Conservation (phyloP, 2,329 filamentous ascomycete genomes). For the Bipolaris oryzae region DNA sequence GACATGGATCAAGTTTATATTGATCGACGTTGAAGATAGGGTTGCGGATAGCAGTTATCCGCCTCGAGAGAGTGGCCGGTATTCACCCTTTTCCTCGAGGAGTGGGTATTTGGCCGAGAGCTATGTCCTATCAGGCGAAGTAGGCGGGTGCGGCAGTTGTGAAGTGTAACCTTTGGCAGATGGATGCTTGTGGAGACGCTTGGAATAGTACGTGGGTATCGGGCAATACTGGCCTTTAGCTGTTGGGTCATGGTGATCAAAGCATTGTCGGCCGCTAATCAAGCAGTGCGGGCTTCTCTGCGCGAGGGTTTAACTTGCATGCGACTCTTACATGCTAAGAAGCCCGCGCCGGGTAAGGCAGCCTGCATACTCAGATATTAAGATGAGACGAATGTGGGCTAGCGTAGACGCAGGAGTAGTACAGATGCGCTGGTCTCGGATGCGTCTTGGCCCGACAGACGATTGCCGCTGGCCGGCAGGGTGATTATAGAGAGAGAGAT, state of each 20-base stretch:
- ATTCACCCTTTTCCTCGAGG: constrained; percentile 7
- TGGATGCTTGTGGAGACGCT: constrained; percentile 10
- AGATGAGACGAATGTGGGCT: neutral
- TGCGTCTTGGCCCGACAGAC: constrained; percentile 4
- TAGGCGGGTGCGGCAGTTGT: constrained; percentile 6
- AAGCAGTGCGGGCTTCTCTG: constrained; percentile 4
- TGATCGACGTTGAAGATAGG: neutral
- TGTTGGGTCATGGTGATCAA: constrained; percentile 1
- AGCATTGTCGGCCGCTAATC: constrained; percentile 3
- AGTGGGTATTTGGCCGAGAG: constrained; percentile 5
- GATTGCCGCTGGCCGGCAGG: constrained; percentile 1
- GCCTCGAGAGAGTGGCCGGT: constrained; percentile 4
- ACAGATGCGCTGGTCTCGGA: constrained; percentile 6
- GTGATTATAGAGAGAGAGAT: neutral
- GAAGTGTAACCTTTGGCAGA: neutral
- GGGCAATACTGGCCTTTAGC: constrained; percentile 2
- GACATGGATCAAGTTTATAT: constrained; percentile 14
- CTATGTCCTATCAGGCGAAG: constrained; percentile 1
- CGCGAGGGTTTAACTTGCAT: constrained; percentile 4
- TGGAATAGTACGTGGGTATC: constrained; percentile 4
- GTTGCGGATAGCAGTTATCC: constrained; percentile 1
- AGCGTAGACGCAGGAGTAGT: neutral
- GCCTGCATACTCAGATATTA: constrained; percentile 1
- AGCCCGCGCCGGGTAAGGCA: constrained; percentile 1
- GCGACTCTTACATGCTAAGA: constrained; percentile 2